Conservation (phyloP, 2,329 filamentous ascomycete genomes). For the Rhytidhysteron rufulum region DNA sequence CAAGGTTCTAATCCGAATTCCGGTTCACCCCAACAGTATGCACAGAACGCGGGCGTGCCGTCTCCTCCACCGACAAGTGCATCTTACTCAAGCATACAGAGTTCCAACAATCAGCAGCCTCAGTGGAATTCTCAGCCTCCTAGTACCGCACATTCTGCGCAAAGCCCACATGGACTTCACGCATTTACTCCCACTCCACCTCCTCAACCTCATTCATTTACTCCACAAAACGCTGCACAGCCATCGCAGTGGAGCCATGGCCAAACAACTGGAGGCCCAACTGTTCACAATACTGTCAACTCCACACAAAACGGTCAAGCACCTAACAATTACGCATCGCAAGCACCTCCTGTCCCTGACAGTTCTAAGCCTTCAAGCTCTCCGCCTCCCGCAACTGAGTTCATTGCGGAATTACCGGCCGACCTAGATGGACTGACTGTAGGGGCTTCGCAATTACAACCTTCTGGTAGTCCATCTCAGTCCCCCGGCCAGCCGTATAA, state of each 20-base stretch:
- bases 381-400: constrained; percentile 14
- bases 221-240: constrained; percentile 11
- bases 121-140: constrained; percentile 11
- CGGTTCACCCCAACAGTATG: background rate
- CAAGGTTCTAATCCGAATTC: background rate
- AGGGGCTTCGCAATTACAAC: constrained; percentile 11
- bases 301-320: constrained; percentile 5
- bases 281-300: background rate
- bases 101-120: constrained; percentile 2
- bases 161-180: constrained; percentile 8
- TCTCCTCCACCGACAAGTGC: background rate
- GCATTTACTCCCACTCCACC: constrained; percentile 8
- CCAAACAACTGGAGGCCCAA: constrained; percentile 1
- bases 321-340: constrained; percentile 3
- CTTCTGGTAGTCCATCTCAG: constrained; percentile 2
- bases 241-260: constrained; percentile 5
- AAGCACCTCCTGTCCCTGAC: constrained; percentile 11
- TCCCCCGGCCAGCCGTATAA: constrained; percentile 18
- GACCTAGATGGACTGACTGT: constrained; percentile 23
- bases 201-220: constrained; percentile 7
- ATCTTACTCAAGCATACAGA: background rate
- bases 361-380: constrained; percentile 7
- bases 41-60: constrained; percentile 3
- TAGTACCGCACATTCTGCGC: background rate
- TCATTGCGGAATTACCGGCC: constrained; percentile 32